Percentiles rank a stretch among this genome's conserved stretches.
phyloP scores from a whole-genome alignment of 1,284 basidiomycete species.

The Cutaneotrichosporon mucoides region DNA sequence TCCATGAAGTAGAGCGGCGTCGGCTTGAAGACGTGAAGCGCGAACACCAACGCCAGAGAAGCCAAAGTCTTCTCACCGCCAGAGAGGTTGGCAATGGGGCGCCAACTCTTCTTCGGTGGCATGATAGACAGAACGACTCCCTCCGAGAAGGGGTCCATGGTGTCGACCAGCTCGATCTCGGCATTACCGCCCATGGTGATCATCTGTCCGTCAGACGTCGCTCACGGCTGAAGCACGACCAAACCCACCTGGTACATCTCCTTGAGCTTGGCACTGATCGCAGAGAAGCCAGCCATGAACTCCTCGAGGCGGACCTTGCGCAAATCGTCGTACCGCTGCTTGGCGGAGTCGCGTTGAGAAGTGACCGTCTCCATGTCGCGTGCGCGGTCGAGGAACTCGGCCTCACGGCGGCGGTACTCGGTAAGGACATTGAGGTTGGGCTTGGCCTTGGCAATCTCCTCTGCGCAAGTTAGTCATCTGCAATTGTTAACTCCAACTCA shows the following conservation, averaged over 20 bases:
- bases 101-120: slow-evolving; percentile 99
- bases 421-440: slow-evolving; percentile 84
- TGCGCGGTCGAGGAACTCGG: slow-evolving; percentile 82
- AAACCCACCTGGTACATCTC: slow-evolving; percentile 94
- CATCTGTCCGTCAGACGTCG: slow-evolving; percentile 60
- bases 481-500: not conserved
- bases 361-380: slow-evolving; percentile 83
- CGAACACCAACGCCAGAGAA: slow-evolving; percentile 91
- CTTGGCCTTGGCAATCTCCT: slow-evolving; percentile 71
- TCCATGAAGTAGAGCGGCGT: slow-evolving; percentile 99
- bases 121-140: slow-evolving; percentile 59
- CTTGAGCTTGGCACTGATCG: slow-evolving; percentile 93
- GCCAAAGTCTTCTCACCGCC: slow-evolving; percentile 98
- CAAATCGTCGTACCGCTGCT: slow-evolving; percentile 77
- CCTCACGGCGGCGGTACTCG: slow-evolving; percentile 86
- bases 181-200: slow-evolving; percentile 98
- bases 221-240: too few species aligned
- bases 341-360: slow-evolving; percentile 71
- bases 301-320: slow-evolving; percentile 87
- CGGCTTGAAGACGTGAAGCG: slow-evolving; percentile 90
- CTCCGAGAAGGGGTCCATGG: slow-evolving; percentile 70
- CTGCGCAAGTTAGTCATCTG: slow-evolving; percentile 44
- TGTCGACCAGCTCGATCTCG: slow-evolving; percentile 94
- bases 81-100: slow-evolving; percentile 94
- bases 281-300: slow-evolving; percentile 95